Evolutionary conservation across 192 early-diverging fungal genomes (phyloP), one percentile per base, ranked within the genome.

Genomic region (Linnemannia zychae): DNA sequence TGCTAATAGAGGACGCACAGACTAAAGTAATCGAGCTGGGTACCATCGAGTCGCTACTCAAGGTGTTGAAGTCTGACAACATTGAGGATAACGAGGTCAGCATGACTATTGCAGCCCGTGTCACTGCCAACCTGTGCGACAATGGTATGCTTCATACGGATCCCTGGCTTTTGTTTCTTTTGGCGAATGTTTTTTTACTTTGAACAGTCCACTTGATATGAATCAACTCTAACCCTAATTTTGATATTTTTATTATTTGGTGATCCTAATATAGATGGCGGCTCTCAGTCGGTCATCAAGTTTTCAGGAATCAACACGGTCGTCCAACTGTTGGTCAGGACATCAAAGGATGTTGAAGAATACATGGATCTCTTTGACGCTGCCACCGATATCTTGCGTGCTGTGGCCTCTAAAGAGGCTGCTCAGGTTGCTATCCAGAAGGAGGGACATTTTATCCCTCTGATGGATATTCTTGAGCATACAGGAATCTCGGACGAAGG

Each of bases 381-480:
- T 6, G 67, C 31, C 4, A 75, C 68, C 17, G 81, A 87, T 24
- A 75, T 87, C 46, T 13, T 82, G 52, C 75, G 76, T 3, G 69
- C 79, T 17, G 71, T 78, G 9, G 49, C 68, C 3, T 77, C 72
- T 13, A 72, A 75, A 78, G 89, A 91, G 31, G 77, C 86, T 3
- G 82, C 86, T 20, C 91, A 92, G 70, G 38, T 74, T 46, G 72
- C 81, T 15, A 74, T 92, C 33, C 81, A 86, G 48, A 72, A 82
- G 20, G 66, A 80, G 12, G 85, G 85, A 38, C 74, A 78, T 40
- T 77, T 91, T 57, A 33, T 65, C 15, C 33, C 68, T 28, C 65
- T 92, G 34, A 66, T 92, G 20, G 82, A 89, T 60, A 87, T 90
- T 50, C 67, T 91, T 17, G 88, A 91, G 33, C 33, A 84, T 50